Evolutionary conservation across 2,329 filamentous ascomycete genomes (phyloP).

Genomic region (Monosporascus sp.): DNA sequence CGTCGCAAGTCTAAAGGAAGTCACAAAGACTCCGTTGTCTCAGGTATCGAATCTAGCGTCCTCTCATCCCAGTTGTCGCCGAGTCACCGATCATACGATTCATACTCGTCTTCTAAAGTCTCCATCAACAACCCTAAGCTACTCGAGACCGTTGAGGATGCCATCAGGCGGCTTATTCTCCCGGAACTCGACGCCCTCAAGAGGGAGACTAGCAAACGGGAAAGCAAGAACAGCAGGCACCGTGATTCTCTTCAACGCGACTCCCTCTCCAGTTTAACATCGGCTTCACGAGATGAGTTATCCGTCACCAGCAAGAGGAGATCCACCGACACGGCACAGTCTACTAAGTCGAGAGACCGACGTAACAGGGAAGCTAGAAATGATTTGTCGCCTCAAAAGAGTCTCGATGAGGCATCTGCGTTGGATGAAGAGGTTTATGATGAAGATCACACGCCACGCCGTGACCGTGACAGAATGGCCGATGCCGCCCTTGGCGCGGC

Average conservation of each 20-base stretch:
- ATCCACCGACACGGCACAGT: constrained; percentile 48
- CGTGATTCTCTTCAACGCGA: constrained; percentile 36
- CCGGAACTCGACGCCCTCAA: constrained; percentile 90
- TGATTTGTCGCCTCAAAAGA: constrained; percentile 45
- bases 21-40: constrained; percentile 48
- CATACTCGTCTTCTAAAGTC: constrained; percentile 53
- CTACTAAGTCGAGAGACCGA: constrained; percentile 36
- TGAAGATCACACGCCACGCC: constrained; percentile 40
- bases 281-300: constrained; percentile 47
- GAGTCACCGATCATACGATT: constrained; percentile 51
- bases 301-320: constrained; percentile 48
- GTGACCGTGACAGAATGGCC: constrained; percentile 30
- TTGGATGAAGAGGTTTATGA: constrained; percentile 36
- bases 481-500: constrained; percentile 40
- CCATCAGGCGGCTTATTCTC: constrained; percentile 81
- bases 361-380: constrained; percentile 51
- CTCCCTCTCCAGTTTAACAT: constrained; percentile 55
- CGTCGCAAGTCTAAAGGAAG: constrained; percentile 46
- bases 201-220: constrained; percentile 76
- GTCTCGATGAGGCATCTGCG: constrained; percentile 40
- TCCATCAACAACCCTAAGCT: constrained; percentile 91
- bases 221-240: constrained; percentile 41
- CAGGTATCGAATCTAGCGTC: constrained; percentile 48
- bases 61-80: constrained; percentile 48
- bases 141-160: constrained; percentile 87